phyloP scores from a whole-genome alignment of 441 rosid species.

The Erodium texanum region DNA sequence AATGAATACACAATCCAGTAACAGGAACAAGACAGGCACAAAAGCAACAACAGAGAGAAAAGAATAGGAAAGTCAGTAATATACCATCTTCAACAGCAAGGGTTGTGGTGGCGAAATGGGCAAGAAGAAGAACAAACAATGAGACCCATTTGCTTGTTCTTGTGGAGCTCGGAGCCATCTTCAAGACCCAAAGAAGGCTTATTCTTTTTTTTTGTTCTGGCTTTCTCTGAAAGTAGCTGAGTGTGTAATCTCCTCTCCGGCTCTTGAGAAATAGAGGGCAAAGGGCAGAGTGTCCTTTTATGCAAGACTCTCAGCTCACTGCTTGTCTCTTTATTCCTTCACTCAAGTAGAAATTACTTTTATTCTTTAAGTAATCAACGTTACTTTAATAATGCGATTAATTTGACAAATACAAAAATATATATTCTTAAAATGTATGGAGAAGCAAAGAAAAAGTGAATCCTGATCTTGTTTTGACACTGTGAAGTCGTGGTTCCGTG shows the following conservation, averaged over 20 bases:
- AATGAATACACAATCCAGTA: no score
- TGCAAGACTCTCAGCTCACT: not conserved
- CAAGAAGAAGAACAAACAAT: not conserved
- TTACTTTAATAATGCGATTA: not conserved
- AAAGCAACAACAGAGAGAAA: no score
- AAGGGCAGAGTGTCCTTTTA: not conserved
- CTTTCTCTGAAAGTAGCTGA: not conserved
- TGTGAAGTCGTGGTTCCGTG: not conserved
- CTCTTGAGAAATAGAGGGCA: not conserved
- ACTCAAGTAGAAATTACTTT: not conserved
- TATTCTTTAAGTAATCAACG: not conserved
- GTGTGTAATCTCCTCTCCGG: not conserved
- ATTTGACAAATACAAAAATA: not conserved
- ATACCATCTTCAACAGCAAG: constrained; percentile 2
- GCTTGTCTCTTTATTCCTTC: not conserved
- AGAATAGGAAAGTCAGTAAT: not conserved
- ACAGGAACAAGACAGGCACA: no score
- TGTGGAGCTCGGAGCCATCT: not conserved
- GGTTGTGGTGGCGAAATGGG: not conserved
- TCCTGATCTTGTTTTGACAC: not conserved
- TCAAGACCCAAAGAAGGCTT: constrained; percentile 1
- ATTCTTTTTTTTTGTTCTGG: not conserved
- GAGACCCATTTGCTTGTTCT: not conserved
- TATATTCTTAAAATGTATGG: not conserved
- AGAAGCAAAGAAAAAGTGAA: not conserved